These are phyloP conservation scores for Hypomyces rosellus DNA, from an alignment of 2,329 filamentous ascomycete genomes.

Conservation along the genomic window DNA sequence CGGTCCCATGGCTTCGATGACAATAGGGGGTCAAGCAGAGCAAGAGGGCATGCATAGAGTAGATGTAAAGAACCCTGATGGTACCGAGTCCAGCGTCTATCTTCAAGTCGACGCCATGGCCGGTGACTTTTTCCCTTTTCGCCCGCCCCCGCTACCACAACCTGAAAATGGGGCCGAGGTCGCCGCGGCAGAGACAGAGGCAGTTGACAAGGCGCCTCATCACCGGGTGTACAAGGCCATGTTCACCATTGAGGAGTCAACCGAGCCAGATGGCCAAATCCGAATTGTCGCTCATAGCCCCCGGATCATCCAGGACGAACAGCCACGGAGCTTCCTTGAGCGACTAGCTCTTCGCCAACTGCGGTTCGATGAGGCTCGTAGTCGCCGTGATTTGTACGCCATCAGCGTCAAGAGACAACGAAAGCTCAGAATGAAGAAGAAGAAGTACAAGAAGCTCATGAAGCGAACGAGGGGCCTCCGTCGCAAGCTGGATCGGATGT, in stretches of 20 bases:
- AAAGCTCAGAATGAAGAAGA: conserved; percentile 99
- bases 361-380: conserved; percentile 49
- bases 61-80: conserved; percentile 50
- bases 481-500: conserved; percentile 70
- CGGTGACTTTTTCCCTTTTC: conserved; percentile 71
- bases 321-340: conserved; percentile 56
- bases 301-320: conserved; percentile 45
- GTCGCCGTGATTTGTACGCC: conserved; percentile 58
- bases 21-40: conserved; percentile 38
- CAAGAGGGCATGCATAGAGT: conserved; percentile 43
- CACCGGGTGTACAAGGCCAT: conserved; percentile 57
- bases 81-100: conserved; percentile 52
- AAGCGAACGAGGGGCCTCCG: conserved; percentile 82
- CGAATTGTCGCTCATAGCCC: conserved; percentile 57
- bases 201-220: conserved; percentile 33
- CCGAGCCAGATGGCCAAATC: conserved; percentile 52
- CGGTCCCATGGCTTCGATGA: conserved; percentile 49
- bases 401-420: conserved; percentile 90
- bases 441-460: conserved; percentile 99
- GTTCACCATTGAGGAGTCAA: conserved; percentile 62
- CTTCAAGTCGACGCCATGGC: conserved; percentile 63
- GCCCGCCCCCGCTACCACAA: conserved; percentile 74
- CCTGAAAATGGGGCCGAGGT: conserved; percentile 36
- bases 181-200: conserved; percentile 25
- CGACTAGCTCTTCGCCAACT: conserved; percentile 62